Conservation (phyloP, 2,329 filamentous ascomycete species). For the Claviceps africana region DNA sequence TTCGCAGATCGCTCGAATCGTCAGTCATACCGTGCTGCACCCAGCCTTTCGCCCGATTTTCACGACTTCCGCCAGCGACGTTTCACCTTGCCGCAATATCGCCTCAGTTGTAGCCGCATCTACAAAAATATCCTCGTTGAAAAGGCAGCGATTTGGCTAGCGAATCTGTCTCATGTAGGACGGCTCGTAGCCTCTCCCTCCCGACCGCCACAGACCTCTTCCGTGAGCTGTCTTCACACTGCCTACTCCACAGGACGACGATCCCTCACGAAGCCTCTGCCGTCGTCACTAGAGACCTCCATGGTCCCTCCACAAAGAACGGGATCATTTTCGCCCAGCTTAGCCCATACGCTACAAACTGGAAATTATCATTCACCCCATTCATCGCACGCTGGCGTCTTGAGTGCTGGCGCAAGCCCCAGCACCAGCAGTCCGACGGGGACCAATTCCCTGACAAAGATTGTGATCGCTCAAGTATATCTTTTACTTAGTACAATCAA, state of each 20-base stretch:
- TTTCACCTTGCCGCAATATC: neutral
- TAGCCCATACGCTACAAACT: constrained; percentile 43
- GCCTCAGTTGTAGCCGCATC: neutral
- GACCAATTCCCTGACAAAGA: constrained; percentile 64
- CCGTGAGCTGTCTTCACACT: constrained; percentile 21
- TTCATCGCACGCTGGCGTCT: constrained; percentile 40
- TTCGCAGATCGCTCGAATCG: constrained; percentile 2
- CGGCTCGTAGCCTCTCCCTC: constrained; percentile 13
- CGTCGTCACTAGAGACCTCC: constrained; percentile 27
- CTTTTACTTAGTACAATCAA: constrained; percentile 88
- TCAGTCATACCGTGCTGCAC: neutral
- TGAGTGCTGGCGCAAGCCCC: constrained; percentile 47
- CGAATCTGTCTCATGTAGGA: constrained; percentile 21
- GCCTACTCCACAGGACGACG: constrained; percentile 21
- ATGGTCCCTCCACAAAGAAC: constrained; percentile 47
- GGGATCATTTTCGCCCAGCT: constrained; percentile 51
- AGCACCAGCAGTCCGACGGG: constrained; percentile 49
- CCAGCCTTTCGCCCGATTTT: neutral
- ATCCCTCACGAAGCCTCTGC: constrained; percentile 18
- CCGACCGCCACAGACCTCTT: constrained; percentile 14
- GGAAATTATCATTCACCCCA: constrained; percentile 41
- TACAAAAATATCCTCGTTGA: neutral
- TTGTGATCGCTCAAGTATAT: constrained; percentile 90
- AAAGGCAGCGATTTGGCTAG: constrained; percentile 5
- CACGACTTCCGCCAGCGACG: neutral